phyloP scores from a whole-genome alignment of 164 flowering plant genomes.

The Umbilicus rupestris region DNA sequence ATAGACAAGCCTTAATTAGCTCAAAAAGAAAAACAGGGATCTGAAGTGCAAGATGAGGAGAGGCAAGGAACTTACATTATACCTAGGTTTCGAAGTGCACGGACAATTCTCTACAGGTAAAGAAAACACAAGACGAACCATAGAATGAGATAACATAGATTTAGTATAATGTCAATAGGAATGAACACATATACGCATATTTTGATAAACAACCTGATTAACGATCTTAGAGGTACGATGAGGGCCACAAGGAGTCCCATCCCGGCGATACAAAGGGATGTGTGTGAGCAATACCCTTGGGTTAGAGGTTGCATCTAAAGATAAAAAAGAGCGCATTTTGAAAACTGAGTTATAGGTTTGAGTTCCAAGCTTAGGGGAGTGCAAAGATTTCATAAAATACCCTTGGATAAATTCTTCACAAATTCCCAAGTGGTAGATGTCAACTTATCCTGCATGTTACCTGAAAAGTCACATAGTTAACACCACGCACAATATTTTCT shows the following conservation, averaged over 20 bases:
- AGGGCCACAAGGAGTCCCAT: slow-evolving; percentile 67
- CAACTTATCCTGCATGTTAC: slow-evolving; percentile 25
- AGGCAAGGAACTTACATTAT: slow-evolving; percentile 44
- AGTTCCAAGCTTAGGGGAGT: background rate
- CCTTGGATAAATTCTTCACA: slow-evolving; percentile 46
- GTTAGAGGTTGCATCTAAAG: slow-evolving; percentile 26
- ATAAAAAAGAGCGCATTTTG: background rate
- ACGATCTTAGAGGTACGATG: slow-evolving; percentile 61
- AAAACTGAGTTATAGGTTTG: background rate
- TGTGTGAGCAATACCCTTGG: slow-evolving; percentile 80
- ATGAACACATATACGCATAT: background rate
- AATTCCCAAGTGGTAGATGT: slow-evolving; percentile 56
- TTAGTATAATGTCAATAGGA: background rate
- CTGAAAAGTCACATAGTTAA: slow-evolving; percentile 27
- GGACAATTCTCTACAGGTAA: slow-evolving; percentile 38
- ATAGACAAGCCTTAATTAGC: background rate
- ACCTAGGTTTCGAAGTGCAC: slow-evolving; percentile 26
- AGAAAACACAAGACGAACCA: slow-evolving; percentile 6
- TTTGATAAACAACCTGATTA: slow-evolving; percentile 50
- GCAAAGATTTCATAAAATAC: slow-evolving; percentile 23
- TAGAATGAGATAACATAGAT: background rate
- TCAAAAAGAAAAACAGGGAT: background rate
- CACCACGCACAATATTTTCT: background rate
- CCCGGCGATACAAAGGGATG: slow-evolving; percentile 79
- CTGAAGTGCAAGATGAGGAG: background rate